Evolutionary conservation across 1,284 basidiomycete species (phyloP).

Genomic region (Cryptococcus sp.): DNA sequence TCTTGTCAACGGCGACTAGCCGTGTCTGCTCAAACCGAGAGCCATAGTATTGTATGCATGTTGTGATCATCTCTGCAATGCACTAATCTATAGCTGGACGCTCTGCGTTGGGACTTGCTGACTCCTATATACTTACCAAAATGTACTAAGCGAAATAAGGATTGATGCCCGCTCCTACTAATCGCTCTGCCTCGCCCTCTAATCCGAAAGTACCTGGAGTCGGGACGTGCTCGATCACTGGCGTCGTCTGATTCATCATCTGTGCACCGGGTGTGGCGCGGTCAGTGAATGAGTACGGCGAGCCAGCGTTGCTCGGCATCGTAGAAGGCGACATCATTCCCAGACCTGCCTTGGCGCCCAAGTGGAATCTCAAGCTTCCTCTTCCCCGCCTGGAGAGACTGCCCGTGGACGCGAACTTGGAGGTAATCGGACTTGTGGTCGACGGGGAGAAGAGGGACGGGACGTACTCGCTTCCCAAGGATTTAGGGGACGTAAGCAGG

Average conservation of each 20-base stretch:
- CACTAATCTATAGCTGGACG: constrained; percentile 2
- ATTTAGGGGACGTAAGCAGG: constrained; percentile 20
- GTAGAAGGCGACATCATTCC: too few relatives aligned
- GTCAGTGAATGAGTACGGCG: too few relatives aligned
- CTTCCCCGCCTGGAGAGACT: constrained; percentile 11
- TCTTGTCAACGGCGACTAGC: constrained; percentile 11
- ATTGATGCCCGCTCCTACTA: constrained; percentile 16
- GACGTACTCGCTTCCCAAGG: constrained; percentile 14
- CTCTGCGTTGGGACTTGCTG: too few relatives aligned
- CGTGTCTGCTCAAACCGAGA: neutral
- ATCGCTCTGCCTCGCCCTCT: constrained; percentile 21
- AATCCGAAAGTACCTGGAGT: constrained; percentile 32
- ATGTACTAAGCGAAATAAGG: constrained; percentile 26
- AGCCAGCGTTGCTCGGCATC: too few relatives aligned
- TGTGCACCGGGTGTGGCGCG: neutral
- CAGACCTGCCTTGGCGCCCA: neutral
- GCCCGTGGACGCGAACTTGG: neutral
- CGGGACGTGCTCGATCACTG: constrained; percentile 16
- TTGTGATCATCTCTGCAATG: neutral
- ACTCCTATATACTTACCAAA: too few relatives aligned
- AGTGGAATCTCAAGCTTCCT: constrained; percentile 13
- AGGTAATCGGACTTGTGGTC: constrained; percentile 4
- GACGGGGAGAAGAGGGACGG: constrained; percentile 18
- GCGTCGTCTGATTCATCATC: neutral
- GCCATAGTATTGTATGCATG: constrained; percentile 14